Conservation (phyloP, 805 yeast genomes). For the Wickerhamiella brachini region DNA sequence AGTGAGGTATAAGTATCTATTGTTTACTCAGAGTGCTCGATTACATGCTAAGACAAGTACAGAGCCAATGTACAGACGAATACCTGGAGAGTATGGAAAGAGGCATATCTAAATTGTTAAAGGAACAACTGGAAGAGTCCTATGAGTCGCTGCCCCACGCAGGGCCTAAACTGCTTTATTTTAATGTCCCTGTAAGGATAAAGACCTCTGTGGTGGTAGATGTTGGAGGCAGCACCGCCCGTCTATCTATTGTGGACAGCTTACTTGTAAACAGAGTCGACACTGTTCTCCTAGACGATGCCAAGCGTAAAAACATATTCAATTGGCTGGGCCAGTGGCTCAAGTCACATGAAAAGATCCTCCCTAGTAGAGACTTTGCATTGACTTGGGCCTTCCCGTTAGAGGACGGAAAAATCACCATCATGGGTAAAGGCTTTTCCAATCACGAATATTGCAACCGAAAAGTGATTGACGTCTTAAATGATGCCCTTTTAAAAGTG, state of each 20-base stretch:
- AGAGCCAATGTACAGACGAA: background rate
- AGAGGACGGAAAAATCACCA: constrained; percentile 8
- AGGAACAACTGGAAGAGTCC: background rate
- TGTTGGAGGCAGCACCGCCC: constrained; percentile 17
- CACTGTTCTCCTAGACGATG: background rate
- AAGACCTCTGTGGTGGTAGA: constrained; percentile 9
- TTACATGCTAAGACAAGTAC: background rate
- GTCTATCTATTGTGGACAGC: constrained; percentile 1
- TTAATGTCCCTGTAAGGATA: background rate
- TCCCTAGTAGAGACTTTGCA: constrained; percentile 3
- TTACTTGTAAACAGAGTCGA: background rate
- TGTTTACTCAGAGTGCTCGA: background rate
- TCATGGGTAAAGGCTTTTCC: constrained; percentile 18
- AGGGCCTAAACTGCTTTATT: background rate
- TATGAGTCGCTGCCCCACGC: background rate
- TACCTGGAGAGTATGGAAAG: background rate
- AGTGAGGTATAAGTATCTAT: background rate
- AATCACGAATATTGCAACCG: background rate
- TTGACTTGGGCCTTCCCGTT: constrained; percentile 20
- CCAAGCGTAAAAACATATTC: background rate
- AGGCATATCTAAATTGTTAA: background rate
- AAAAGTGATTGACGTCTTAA: constrained; percentile 5
- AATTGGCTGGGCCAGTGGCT: background rate
- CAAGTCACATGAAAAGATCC: background rate
- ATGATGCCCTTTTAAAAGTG: constrained; percentile 3